Evolutionary conservation across 352 stramenopile genomes (phyloP), one percentile per base, ranked within the genome.

Genomic region (Phytophthora chlamydospora): DNA sequence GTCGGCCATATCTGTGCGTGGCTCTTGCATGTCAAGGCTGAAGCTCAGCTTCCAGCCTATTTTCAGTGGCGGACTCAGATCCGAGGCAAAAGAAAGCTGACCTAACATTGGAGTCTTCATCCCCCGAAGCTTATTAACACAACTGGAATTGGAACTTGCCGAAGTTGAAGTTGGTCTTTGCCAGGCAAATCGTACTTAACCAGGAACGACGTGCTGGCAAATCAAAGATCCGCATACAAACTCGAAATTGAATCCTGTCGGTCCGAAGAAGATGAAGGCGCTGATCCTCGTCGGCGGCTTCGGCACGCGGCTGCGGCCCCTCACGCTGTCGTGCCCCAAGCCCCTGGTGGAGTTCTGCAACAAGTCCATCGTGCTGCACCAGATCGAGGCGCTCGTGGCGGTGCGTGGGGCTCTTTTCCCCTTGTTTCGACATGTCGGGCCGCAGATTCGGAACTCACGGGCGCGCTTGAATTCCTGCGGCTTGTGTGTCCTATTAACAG

Each of bases 341-440:
- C 89, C 89, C 29, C 74, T 97, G 21, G 89, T 97, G 39, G 89
- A 97, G 63, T 97, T 97, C 72, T 95, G 85, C 75, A 97, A 97
- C 75, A 96, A 95, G 49, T 87, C 89, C 9, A 93, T 97, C 58
- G 83, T 97, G 11, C 43, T 91, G 67, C 88, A 97, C 63, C 89
- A 97, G 71, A 92, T 97, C 39, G 83, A 95, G 67, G 89, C 88
- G 48, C 85, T 97, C 35, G 85, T 92, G 14, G 80, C 68, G 53
- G 87, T 93, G 34, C 43, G 73, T 65, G 2, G 10, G 0, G 11
- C 9, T 29, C 12, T 29, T 40, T n/a, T 11, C 12, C 42, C 9
- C n/a, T 13, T 12, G 17, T 55, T 29, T 8, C 12, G 7, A 9
- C n/a, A 16, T 46, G 16, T 24, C 21, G 21, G 21, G 21, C 3